A percentile compares a stretch with the other conserved stretches of the same genome.
Evolutionary conservation across 2,329 filamentous ascomycete genomes (phyloP).

Genomic region (Pestalotiopsis sp.): DNA sequence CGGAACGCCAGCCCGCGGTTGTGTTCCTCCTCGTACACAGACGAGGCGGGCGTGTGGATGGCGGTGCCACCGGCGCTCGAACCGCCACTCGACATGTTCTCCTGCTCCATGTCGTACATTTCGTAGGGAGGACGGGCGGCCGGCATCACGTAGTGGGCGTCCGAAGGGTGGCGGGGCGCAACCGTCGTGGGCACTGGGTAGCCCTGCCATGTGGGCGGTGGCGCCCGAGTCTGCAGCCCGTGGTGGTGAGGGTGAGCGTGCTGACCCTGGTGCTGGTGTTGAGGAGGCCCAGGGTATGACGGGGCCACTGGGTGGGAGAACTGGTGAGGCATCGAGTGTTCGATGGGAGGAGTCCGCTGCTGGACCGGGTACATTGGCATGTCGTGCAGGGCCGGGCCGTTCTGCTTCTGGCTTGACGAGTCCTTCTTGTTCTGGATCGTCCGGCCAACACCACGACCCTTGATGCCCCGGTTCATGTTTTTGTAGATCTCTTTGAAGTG

Average conservation of each 20-base stretch:
- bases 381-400: not conserved
- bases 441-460: constrained; percentile 86
- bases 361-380: constrained; percentile 20
- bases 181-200: not conserved
- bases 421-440: constrained; percentile 48
- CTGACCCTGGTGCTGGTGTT: constrained; percentile 10
- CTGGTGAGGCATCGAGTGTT: constrained; percentile 27
- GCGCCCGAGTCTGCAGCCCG: constrained; percentile 15
- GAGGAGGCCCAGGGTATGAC: constrained; percentile 25
- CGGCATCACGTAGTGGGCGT: constrained; percentile 17
- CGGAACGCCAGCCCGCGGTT: constrained; percentile 43
- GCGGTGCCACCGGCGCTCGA: constrained; percentile 34
- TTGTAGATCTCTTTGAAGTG: constrained; percentile 73
- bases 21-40: constrained; percentile 48
- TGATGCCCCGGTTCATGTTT: constrained; percentile 98
- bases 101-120: constrained; percentile 50
- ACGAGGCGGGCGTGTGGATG: constrained; percentile 25
- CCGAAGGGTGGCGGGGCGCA: not conserved
- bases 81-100: constrained; percentile 35
- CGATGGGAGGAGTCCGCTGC: constrained; percentile 17
- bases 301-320: constrained; percentile 31
- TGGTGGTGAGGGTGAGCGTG: constrained; percentile 17
- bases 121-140: constrained; percentile 39
- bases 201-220: not conserved
- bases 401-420: too few species aligned